Base-by-base conservation (phyloP, 352 stramenopile genomes). In the Thalassiosira livingstoniorum region DNA sequence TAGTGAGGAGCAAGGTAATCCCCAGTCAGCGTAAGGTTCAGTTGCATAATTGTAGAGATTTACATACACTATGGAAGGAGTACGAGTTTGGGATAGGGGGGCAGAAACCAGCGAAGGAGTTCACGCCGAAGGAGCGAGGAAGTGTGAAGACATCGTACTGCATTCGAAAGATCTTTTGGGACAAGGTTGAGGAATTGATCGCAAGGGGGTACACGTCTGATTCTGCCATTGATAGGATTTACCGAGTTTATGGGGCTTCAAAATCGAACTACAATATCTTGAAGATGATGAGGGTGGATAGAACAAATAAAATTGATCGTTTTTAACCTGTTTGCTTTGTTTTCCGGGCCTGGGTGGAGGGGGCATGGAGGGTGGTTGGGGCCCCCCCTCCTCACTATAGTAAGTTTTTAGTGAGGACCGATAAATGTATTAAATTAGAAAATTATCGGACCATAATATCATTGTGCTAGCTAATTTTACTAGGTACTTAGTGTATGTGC, bases 211-310 rank as follows among this genome's bases (percentile, higher is more conserved):
- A 61, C 53, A 29, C 23, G 23, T 61, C 53, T 27, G 15, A 61
- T 61, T 21, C 53, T 61, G 53, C 53, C 5, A n/a, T 61, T 61
- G 53, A 21, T 29, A 29, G 10, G 23, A 61, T 61, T 61, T 61
- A 53, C 21, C 21, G 10, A 18, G 21, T 53, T 10, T 53, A 53
- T 53, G 42, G 42, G 10, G 42, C n/a, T n/a, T n/a, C n/a, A n/a
- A n/a, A n/a, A n/a, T n/a, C n/a, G n/a, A n/a, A n/a, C n/a, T n/a
- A n/a, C n/a, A n/a, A n/a, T n/a, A n/a, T n/a, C n/a, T n/a, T n/a
- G n/a, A n/a, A n/a, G n/a, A n/a, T n/a, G n/a, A n/a, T n/a, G n/a
- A n/a, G n/a, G n/a, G n/a, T n/a, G n/a, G n/a, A n/a, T n/a, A n/a
- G n/a, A n/a, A n/a, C n/a, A n/a, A n/a, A n/a, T n/a, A n/a, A n/a